Evolutionary conservation across 306 rosid genomes (phyloP), one percentile per base, ranked within the genome.

Genomic region (Rubus parviflorus): DNA sequence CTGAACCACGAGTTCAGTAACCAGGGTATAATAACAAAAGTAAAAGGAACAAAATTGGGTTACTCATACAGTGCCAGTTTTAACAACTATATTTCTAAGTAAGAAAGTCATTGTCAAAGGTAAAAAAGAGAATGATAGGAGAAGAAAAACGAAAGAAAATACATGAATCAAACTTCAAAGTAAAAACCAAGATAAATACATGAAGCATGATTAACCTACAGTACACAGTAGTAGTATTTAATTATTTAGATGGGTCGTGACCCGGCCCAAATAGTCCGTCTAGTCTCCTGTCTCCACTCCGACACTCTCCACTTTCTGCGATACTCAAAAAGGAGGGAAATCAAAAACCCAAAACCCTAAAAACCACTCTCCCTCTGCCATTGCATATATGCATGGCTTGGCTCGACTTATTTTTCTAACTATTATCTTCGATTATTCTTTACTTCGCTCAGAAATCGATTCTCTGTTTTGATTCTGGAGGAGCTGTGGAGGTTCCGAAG

Each of bases 311-410:
- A 20, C 38, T 73, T 23, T 22, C 70, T 23, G 51, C 16, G 35
- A 25, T 6, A 37, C 75, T 23, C 75, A 75, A 84, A 90, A 85
- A 47, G 82, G 89, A 83, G 92, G 96, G 95, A 88, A 88, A 83
- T 40, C 70, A 74, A 83, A 75, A 68, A 43, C 65, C 68, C 70
- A 54, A 81, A 86, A 83, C 90, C 90, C 91, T 84, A 83, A 82
- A 77, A 67, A 38, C 83, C 30, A 43, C 35, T 46, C 38, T 61
- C 25, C 62, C 30, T 74, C 30, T n/a, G 62, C 68, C 57, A 4
- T 16, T 56, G 48, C 65, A 17, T 10, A 38, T n/a, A 16, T 56
- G 23, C 77, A 74, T 74, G 57, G 57, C 77, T 2, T 60, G 16
- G 10, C 22, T 11, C 30, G 43, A 35, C 68, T 14, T 15, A 8